Base-by-base conservation (phyloP, 2,329 filamentous ascomycete genomes). In the Exophiala sp. region DNA sequence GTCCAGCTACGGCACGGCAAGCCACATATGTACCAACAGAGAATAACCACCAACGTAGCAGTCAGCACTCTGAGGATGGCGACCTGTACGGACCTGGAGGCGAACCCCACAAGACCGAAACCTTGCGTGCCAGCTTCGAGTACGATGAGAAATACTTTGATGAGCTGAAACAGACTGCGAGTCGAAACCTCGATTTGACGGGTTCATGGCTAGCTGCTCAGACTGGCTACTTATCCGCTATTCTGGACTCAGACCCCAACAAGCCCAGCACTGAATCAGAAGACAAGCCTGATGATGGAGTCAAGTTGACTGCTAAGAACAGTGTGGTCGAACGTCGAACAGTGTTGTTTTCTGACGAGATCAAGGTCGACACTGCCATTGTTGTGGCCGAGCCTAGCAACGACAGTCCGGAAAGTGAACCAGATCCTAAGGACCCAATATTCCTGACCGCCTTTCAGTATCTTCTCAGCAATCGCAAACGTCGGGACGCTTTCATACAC, bases 371-470 rank as follows among this genome's bases (percentile, higher is more conserved):
- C 34, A 46, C 48, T 7, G 43, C 52, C 11, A 29, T 55, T 7
- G 39, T 42, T 18, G 21, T 24, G n/a, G 50, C 33, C 14, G 33
- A 21, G 18, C 76, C 63, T 71, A 71, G 34, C 71, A 84, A 14
- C 80, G 80, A 8, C 60, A 62, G 46, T 24, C 45, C 50, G 9
- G 18, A 44, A 64, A 72, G 79, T 51, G 74, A 78, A 71, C 71
- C 85, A 66, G 54, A 57, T 29, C 20, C 38, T 2, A 60, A 57
- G n/a, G 88, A 94, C 65, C 86, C 87, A 3, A 88, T 91, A 4
- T 96, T 96, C 36, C 71, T 92, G 91, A 73, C 86, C 88, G 90
- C 90, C 8, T 96, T 96, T 69, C 85, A 90, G 62, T 84, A 87
- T 66, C 81, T 89, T 62, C 75, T 85, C 42, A 80, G 88, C 54